Evolutionary conservation across 202 grass and related monocot genomes (phyloP).

Genomic region (Panicum virgatum): DNA sequence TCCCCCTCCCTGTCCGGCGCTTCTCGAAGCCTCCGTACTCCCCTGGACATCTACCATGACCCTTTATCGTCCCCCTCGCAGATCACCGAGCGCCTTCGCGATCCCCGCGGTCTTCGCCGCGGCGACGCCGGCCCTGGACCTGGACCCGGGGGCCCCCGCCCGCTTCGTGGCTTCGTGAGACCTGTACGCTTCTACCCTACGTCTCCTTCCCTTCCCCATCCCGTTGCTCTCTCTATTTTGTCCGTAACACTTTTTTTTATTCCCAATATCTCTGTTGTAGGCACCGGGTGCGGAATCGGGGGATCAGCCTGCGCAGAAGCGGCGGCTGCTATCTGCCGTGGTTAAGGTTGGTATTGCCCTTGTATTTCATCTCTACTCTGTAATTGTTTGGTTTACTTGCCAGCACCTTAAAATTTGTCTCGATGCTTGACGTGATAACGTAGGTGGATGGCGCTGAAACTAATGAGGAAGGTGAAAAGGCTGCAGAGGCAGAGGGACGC

Average conservation of each 20-base stretch:
- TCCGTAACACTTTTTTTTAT: background rate
- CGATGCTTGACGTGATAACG: background rate
- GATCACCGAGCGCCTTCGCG: conserved; percentile 92
- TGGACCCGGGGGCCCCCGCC: conserved; percentile 42
- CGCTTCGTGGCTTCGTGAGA: conserved; percentile 64
- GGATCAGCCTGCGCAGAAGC: conserved; percentile 67
- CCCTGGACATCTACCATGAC: conserved; percentile 19
- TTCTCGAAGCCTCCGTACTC: background rate
- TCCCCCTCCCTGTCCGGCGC: no score
- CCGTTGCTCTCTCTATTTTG: background rate
- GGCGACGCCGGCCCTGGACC: conserved; percentile 27
- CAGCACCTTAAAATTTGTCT: background rate
- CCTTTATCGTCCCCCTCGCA: conserved; percentile 30
- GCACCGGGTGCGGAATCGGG: conserved; percentile 50
- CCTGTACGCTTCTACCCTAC: conserved; percentile 47
- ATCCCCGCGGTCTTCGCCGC: conserved; percentile 83
- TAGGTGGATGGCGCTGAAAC: conserved; percentile 53
- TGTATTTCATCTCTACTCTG: background rate
- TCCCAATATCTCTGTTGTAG: conserved; percentile 33
- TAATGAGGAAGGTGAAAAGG: conserved; percentile 32
- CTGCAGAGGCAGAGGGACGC: background rate
- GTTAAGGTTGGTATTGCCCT: conserved; percentile 61
- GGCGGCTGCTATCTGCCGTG: conserved; percentile 76
- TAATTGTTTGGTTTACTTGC: background rate
- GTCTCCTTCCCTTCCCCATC: background rate